Evolutionary conservation across 306 rosid species (phyloP).

Genomic region (Glycine latifolia): DNA sequence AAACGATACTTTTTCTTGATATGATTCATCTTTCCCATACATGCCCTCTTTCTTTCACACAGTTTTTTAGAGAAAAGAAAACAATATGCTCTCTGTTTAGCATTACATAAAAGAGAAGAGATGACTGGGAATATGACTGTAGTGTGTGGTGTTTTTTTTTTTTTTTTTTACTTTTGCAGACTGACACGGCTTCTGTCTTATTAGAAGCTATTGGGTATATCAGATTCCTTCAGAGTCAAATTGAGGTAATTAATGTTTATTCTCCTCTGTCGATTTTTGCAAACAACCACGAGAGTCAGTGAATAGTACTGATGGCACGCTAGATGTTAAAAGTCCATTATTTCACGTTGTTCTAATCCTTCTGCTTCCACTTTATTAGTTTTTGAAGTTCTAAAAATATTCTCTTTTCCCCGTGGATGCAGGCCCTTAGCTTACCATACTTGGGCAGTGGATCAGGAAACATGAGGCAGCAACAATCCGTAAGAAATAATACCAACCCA

Average conservation of each 20-base stretch:
- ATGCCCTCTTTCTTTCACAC: neutral
- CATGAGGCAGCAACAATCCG: constrained; percentile 79
- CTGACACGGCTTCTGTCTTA: constrained; percentile 99
- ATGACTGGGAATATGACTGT: constrained; percentile 55
- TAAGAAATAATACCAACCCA: constrained; percentile 57
- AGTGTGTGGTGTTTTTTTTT: constrained; percentile 41
- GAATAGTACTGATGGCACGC: constrained; percentile 46
- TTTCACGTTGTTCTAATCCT: constrained; percentile 42
- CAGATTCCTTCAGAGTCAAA: constrained; percentile 99
- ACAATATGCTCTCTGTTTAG: neutral
- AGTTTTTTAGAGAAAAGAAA: neutral
- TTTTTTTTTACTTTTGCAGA: constrained; percentile 77
- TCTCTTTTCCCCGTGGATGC: constrained; percentile 48
- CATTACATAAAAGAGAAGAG: constrained; percentile 41
- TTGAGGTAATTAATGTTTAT: constrained; percentile 79
- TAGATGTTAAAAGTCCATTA: constrained; percentile 45
- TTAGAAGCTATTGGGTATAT: constrained; percentile 98
- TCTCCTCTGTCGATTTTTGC: constrained; percentile 33
- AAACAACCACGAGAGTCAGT: constrained; percentile 54
- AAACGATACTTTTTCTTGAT: neutral
- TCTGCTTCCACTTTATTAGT: neutral
- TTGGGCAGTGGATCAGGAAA: constrained; percentile 74
- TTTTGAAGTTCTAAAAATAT: constrained; percentile 50
- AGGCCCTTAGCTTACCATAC: constrained; percentile 98
- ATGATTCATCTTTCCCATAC: neutral